These are phyloP conservation scores for Fagus crenata DNA, from an alignment of 306 rosid species.

Conservation along the genomic window DNA sequence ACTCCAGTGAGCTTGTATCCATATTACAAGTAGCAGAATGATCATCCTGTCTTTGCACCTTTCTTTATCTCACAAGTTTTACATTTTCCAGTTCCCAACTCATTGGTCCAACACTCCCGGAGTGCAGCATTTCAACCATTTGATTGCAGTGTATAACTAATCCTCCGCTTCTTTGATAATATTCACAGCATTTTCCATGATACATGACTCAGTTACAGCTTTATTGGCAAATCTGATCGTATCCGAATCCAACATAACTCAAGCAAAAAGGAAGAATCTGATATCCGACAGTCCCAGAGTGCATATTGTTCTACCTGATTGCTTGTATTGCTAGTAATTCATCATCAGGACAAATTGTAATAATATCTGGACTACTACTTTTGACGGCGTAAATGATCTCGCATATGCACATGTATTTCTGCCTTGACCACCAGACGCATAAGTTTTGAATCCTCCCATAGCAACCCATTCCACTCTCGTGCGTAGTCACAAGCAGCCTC, in stretches of 20 bases:
- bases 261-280: background rate
- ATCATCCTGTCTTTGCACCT: background rate
- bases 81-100: background rate
- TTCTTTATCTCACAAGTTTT: background rate
- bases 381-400: conserved; percentile 73
- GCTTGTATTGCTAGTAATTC: background rate
- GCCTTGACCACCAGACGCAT: conserved; percentile 79
- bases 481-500: conserved; percentile 90
- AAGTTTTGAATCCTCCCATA: conserved; percentile 89
- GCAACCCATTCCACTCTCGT: conserved; percentile 74
- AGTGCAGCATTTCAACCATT: background rate
- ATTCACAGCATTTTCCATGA: background rate
- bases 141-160: background rate
- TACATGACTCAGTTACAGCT: background rate
- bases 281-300: background rate
- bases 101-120: background rate
- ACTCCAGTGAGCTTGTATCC: background rate
- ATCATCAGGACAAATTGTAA: background rate
- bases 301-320: background rate
- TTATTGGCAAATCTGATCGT: background rate
- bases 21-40: background rate
- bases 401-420: conserved; percentile 63
- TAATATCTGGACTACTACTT: conserved; percentile 39
- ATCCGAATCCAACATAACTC: background rate
- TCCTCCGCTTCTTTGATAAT: background rate